Conservation (phyloP, 2,329 filamentous ascomycete genomes). For the Fusarium redolens region DNA sequence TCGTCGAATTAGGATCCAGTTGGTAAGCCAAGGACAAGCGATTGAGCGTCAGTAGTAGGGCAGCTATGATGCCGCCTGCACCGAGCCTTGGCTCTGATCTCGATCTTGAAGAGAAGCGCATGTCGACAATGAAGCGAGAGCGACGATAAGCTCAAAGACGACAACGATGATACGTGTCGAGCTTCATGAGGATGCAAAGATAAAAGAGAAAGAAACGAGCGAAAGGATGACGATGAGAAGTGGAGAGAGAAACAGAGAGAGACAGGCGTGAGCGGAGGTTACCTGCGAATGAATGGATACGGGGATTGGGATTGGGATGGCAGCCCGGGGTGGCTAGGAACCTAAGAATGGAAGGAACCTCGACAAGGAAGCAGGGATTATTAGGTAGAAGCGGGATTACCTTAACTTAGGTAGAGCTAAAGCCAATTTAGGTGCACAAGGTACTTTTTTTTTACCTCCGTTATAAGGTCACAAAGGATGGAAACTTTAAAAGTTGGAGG, state of each 20-base stretch:
- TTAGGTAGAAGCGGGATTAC: constrained; percentile 2
- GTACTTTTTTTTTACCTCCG: background rate
- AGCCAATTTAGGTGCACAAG: constrained; percentile 2
- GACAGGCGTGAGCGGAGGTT: constrained; percentile 11
- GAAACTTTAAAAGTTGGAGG: constrained; percentile 20
- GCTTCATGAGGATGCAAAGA: constrained; percentile 32
- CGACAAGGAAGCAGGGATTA: constrained; percentile 13
- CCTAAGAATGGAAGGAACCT: constrained; percentile 25
- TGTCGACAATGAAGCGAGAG: constrained; percentile 31
- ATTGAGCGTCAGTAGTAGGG: constrained; percentile 42
- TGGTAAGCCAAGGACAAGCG: constrained; percentile 49
- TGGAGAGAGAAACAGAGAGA: background rate
- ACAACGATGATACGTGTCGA: constrained; percentile 16
- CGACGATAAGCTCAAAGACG: constrained; percentile 34
- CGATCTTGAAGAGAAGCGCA: constrained; percentile 32
- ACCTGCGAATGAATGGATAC: background rate
- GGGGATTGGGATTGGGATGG: background rate
- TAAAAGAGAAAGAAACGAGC: constrained; percentile 10
- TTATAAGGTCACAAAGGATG: background rate
- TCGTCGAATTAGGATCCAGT: constrained; percentile 52
- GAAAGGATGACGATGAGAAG: constrained; percentile 9
- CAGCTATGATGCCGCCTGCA: constrained; percentile 36
- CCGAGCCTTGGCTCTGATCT: constrained; percentile 19
- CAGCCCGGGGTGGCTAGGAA: background rate
- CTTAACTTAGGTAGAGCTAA: constrained; percentile 10